Base-by-base conservation (phyloP, 2,329 filamentous ascomycete genomes). In the Cucurbitaria berberidis region DNA sequence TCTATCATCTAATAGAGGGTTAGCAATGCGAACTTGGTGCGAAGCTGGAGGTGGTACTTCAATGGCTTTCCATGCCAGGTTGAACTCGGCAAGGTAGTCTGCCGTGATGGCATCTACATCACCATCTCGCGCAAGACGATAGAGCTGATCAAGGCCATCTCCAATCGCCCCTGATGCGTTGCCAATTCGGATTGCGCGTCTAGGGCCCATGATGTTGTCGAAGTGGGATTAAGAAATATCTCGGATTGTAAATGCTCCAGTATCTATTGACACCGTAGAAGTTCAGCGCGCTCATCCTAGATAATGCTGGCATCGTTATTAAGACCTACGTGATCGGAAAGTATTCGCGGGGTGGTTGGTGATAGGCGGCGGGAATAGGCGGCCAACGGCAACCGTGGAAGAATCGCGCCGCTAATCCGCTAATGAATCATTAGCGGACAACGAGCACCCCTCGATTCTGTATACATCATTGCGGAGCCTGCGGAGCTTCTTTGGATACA, bases 111-210 rank as follows among this genome's bases (percentile, higher is more conserved):
- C 35, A 39, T 39, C 35, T 9, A 39, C 86, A 70, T 87, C 90
- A 62, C 90, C 87, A 69, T 91, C 87, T 57, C 88, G 86, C 5
- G 51, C 49, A 43, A 77, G 72, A 36, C 78, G 77, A 63, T 75
- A 78, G 58, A 78, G 76, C 39, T 72, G 67, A 45, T 72, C 63
- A 22, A 67, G 58, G 34, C 69, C 68, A 53, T 73, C 69, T 16
- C 64, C 63, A 44, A 71, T 70, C 19, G 69, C 68, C 11, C 67
- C 70, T 6, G 69, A 71, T 42, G 57, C 57, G 53, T 72, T 73
- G 21, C 64, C 69, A 15, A 73, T 70, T n/a, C 70, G 60, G 32
- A 74, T 72, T 7, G 69, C 59, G 7, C 67, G 62, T 41, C 27
- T 50, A 21, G 16, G n/a, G 2, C 9, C 35, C 35, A 39, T 39